A percentile compares a stretch with the other conserved stretches of the same genome.
phyloP scores from a whole-genome alignment of 2,329 filamentous ascomycete species.

The Penicillium sp. region DNA sequence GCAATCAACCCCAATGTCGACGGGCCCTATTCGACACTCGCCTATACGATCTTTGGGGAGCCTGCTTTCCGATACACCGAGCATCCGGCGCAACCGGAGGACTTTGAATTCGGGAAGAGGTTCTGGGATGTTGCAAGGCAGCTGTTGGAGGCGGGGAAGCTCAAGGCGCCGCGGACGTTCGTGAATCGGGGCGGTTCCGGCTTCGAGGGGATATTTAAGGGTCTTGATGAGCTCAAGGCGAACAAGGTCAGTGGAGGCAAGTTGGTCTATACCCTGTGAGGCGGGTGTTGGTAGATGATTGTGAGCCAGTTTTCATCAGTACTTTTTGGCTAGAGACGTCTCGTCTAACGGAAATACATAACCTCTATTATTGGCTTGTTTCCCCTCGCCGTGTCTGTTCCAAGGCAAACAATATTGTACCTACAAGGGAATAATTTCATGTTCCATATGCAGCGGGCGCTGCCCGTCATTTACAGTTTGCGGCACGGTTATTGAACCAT shows the following conservation, averaged over 20 bases:
- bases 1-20: not conserved
- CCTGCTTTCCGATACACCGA: not conserved
- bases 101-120: not conserved
- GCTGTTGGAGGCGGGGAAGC: not conserved
- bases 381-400: too few species aligned
- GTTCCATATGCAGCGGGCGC: too few species aligned
- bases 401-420: too few species aligned
- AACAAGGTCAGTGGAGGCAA: slow-evolving; percentile 8
- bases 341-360: too few species aligned
- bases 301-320: too few species aligned
- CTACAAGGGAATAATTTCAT: too few species aligned
- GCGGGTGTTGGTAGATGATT: too few species aligned
- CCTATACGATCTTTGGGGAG: not conserved
- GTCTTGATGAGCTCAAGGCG: not conserved
- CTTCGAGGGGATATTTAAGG: not conserved
- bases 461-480: too few species aligned
- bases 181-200: not conserved
- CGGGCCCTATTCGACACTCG: not conserved
- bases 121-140: not conserved
- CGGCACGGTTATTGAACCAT: too few species aligned
- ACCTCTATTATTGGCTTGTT: too few species aligned
- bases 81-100: not conserved
- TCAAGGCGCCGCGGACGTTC: not conserved
- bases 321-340: too few species aligned
- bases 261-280: not conserved